Base-by-base conservation (phyloP, 768 basidiomycete genomes). In the Paxillus involutus region DNA sequence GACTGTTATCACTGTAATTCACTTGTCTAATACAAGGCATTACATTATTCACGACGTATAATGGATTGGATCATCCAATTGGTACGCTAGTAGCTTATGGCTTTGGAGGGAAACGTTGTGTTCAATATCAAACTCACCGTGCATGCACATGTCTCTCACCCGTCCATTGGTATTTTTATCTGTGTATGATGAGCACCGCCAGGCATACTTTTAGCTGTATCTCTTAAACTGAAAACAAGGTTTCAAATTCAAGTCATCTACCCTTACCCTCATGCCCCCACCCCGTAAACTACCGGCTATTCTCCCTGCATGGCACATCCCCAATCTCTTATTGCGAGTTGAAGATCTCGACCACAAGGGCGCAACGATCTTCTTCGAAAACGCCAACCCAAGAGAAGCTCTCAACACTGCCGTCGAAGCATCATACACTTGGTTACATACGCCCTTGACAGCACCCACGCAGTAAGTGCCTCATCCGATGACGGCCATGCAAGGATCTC, bases 291-390 rank as follows among this genome's bases (percentile, higher is more conserved):
- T 63, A 21, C 59, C 63, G 7, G 24, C 51, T 0, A 37, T 42
- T 26, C 53, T 63, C n/a, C 69, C 74, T 13, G 40, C 62, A 35
- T 86, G 81, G 80, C 77, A 76, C 0, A 72, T 85, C 29, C 88
- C 87, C 29, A 79, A 70, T 42, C 74, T 89, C 50, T 67, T 74
- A 17, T 64, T 89, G 39, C 76, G 74, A 17, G 70, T 88, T 33
- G 81, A 87, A 13, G 82, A 87, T 60, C 71, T 89, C 32, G 66
- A 70, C 0, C 84, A 87, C 66, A 73, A 80, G 21, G 88, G 86
- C 11, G 79, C 79, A 7, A 59, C 69, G 26, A 64, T 86, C 42
- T 88, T 89, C 72, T 71, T 88, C 46, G 62, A 72, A 39, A 71
- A 73, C 56, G 77, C 85, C 46, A 66, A 80, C 12, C 77, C 80